phyloP scores from a whole-genome alignment of 441 rosid genomes.

The Flueggea neowawraea region DNA sequence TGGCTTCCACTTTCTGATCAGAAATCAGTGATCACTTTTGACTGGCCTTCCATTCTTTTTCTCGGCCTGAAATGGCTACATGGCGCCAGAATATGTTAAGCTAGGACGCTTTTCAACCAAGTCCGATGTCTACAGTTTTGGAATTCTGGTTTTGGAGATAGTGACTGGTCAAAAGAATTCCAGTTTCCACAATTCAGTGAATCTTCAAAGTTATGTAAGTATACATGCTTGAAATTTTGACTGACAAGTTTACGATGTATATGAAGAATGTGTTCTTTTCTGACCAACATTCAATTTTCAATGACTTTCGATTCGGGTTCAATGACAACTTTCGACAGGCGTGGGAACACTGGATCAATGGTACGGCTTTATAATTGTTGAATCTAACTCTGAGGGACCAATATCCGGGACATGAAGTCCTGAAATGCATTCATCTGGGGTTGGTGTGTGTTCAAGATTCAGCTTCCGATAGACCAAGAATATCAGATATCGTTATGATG shows the following conservation, averaged over 20 bases:
- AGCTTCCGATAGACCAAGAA: conserved; percentile 28
- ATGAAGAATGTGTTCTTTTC: too few species aligned
- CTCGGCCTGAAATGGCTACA: conserved; percentile 29
- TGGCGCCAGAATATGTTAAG: conserved; percentile 31
- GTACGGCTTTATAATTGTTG: conserved; percentile 18
- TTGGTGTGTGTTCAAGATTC: conserved; percentile 42
- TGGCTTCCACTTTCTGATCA: too few species aligned
- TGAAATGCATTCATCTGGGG: conserved; percentile 32
- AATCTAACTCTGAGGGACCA: conserved; percentile 20
- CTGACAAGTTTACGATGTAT: too few species aligned
- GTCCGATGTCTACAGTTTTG: conserved; percentile 35
- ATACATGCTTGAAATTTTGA: too few species aligned
- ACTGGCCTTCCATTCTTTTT: conserved; percentile 1
- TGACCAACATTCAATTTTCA: too few species aligned
- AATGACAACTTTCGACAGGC: conserved; percentile 20
- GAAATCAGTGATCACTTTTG: not conserved
- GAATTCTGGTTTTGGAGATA: conserved; percentile 31
- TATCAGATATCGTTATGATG: conserved; percentile 27
- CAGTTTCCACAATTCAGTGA: conserved; percentile 3
- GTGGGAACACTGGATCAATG: conserved; percentile 31
- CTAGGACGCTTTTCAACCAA: conserved; percentile 27
- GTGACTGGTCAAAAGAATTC: conserved; percentile 25
- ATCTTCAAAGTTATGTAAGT: conserved; percentile 30
- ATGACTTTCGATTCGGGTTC: too few species aligned
- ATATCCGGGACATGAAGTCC: conserved; percentile 13